Evolutionary conservation across 2,329 filamentous ascomycete species (phyloP), one percentile per base, ranked within the genome.

Genomic region (Stenocarpella maydis): DNA sequence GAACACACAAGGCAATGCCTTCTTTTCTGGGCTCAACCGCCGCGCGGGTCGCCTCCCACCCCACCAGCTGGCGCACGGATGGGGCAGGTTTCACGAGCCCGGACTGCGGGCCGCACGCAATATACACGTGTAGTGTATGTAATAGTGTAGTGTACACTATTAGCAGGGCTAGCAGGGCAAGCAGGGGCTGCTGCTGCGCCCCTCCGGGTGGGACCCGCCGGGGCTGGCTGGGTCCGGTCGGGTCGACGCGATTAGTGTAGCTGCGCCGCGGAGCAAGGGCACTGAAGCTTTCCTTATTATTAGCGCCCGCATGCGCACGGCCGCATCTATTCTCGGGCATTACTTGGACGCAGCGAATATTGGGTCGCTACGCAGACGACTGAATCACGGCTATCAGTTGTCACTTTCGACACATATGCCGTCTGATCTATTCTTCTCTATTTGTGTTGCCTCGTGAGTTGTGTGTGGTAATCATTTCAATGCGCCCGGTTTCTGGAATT

Each of bases 211-310:
- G 58, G 55, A 37, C 34, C 53, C 28, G 34, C 5, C 37, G 37
- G 54, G 37, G n/a, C n/a, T n/a, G n/a, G n/a, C n/a, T n/a, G n/a
- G n/a, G n/a, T n/a, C n/a, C 54, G 14, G 24, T n/a, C n/a, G 54
- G 37, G 21, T 28, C 21, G 54, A 17, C 21, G 34, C n/a, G 47
- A n/a, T 31, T 4, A 4, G 31, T 8, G 34, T 37, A 12, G 34
- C 10, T 15, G 49, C 52, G 34, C 8, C 31, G 26, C 55, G 39
- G 55, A 43, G 24, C 54, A 28, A 43, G 19, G 39, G 58, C 58
- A 61, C 47, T 61, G 58, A 61, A 61, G 58, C 58, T 61, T 34
- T 61, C 58, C 47, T 61, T 61, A 61, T n/a, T n/a, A n/a, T n/a
- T n/a, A n/a, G n/a, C 41, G 41, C 8, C 39, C 58, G 41, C 58